Evolutionary conservation across 2,329 filamentous ascomycete genomes (phyloP).

Genomic region (Mycosphaerella sp.): DNA sequence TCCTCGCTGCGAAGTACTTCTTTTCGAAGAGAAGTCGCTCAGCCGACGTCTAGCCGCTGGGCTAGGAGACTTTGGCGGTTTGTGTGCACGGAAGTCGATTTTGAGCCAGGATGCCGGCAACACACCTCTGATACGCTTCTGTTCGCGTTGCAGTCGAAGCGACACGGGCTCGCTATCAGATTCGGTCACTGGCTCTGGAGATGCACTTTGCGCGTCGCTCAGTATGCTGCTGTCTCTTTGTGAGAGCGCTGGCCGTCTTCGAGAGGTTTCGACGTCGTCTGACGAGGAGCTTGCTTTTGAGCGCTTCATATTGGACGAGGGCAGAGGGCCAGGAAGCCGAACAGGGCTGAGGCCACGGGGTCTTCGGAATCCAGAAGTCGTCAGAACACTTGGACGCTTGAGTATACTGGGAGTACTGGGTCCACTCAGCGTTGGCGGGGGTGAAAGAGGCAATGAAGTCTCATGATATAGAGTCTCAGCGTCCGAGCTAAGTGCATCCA

Average conservation of each 20-base stretch:
- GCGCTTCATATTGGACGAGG: constrained; percentile 27
- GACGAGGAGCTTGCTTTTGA: constrained; percentile 6
- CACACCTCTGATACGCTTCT: constrained; percentile 44
- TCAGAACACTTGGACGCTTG: neutral
- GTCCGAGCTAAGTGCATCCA: neutral
- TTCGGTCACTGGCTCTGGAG: constrained; percentile 9
- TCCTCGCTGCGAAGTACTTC: constrained; percentile 26
- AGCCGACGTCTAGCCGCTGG: constrained; percentile 1
- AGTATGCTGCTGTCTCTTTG: neutral
- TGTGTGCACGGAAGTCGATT: constrained; percentile 38
- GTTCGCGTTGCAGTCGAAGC: constrained; percentile 32
- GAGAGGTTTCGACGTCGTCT: constrained; percentile 5
- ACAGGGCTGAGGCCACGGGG: constrained; percentile 23
- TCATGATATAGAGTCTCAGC: constrained; percentile 21
- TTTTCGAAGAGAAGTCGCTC: constrained; percentile 17
- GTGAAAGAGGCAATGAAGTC: constrained; percentile 40
- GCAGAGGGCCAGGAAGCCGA: constrained; percentile 27
- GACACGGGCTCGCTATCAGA: constrained; percentile 20
- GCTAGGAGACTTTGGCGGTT: constrained; percentile 8
- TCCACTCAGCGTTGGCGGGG: constrained; percentile 31
- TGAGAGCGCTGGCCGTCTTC: neutral
- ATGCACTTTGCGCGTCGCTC: neutral
- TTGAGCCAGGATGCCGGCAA: constrained; percentile 47
- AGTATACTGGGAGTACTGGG: constrained; percentile 3
- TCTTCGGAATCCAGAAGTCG: constrained; percentile 21